These are phyloP conservation scores for Metschnikowia colocasiae DNA, from an alignment of 805 yeast species.

Conservation along the genomic window DNA sequence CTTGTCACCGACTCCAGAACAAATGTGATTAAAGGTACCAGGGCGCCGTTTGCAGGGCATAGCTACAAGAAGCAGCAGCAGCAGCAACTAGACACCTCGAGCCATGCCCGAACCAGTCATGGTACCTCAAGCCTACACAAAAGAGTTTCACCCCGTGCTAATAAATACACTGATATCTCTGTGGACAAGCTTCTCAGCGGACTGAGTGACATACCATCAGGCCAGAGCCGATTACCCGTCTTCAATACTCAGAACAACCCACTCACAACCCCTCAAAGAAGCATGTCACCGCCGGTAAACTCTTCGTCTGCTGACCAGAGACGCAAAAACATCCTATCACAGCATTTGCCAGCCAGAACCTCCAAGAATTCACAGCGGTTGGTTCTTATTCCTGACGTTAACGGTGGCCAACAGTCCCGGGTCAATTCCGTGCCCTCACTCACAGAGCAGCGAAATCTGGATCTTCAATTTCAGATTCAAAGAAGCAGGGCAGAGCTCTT, in stretches of 20 bases:
- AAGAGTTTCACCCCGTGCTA: constrained; percentile 16
- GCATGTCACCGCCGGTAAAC: constrained; percentile 22
- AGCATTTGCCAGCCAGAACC: constrained; percentile 65
- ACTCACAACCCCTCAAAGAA: constrained; percentile 16
- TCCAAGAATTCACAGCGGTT: constrained; percentile 83
- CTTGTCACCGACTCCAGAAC: constrained; percentile 86
- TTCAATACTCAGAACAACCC: constrained; percentile 12
- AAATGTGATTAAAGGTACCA: constrained; percentile 43
- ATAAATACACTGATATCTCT: constrained; percentile 70
- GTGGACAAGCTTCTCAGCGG: constrained; percentile 75
- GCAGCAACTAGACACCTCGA: constrained; percentile 15
- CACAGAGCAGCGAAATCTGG: constrained; percentile 12
- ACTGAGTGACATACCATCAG: constrained; percentile 86
- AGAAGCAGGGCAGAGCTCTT: constrained; percentile 52
- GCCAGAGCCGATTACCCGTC: constrained; percentile 49
- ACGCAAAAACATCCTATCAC: constrained; percentile 41
- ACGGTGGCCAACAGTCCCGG: constrained; percentile 20
- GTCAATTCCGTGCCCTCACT: constrained; percentile 9
- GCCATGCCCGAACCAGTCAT: constrained; percentile 13
- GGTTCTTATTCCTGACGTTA: constrained; percentile 75
- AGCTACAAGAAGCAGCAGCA: constrained; percentile 39
- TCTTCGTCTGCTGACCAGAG: constrained; percentile 12
- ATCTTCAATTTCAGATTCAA: constrained; percentile 30
- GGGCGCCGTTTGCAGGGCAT: constrained; percentile 81
- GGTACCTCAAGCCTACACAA: constrained; percentile 16